Base-by-base conservation (phyloP, 768 basidiomycete species). In the Lyophyllum decastes region DNA sequence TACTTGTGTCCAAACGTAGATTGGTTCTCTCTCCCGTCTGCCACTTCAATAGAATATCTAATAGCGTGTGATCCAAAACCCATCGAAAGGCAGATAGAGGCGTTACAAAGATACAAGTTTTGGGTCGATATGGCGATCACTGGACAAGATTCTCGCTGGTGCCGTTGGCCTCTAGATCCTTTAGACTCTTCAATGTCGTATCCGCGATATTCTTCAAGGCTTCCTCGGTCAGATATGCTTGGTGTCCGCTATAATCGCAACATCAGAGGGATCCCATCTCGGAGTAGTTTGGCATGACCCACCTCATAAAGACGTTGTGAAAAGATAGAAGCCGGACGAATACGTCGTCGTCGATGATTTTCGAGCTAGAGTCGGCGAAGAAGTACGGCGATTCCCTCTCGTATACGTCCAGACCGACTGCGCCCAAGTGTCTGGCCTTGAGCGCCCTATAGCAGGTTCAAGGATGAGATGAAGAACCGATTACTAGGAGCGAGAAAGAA, bases 301-400 rank as follows among this genome's bases (percentile, higher is more conserved):
- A 75, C 77, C 72, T 79, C 73, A 79, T 71, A 55, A 76, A 78
- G 30, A 79, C 78, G 56, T 78, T 79, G 64, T 78, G 77, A 62
- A 79, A 79, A 0, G 76, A 73, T 16, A 79, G 61, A n/a, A 79
- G 66, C n/a, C 78, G 72, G 21, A 74, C 75, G 56, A 79, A 78
- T 17, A 68, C 70, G 54, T 79, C 78, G 49, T 79, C 78, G n/a
- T 75, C 65, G 50, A 79, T 79, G 53, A 79, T 73, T 60, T 77
- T 76, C 2, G 70, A 60, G 52, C 76, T 78, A 1, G 75, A 78
- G 54, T 78, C 78, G 9, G 74, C 71, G 46, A 78, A 79, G 65
- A 79, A 79, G 60, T 76, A 78, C 10, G 65, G 61, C 1, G 77
- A 70, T 65, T 78, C 76, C 44, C 68, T 68, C 58, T 79, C 78